Conservation (phyloP, 2,329 filamentous ascomycete species). For the Escovopsis sp. region DNA sequence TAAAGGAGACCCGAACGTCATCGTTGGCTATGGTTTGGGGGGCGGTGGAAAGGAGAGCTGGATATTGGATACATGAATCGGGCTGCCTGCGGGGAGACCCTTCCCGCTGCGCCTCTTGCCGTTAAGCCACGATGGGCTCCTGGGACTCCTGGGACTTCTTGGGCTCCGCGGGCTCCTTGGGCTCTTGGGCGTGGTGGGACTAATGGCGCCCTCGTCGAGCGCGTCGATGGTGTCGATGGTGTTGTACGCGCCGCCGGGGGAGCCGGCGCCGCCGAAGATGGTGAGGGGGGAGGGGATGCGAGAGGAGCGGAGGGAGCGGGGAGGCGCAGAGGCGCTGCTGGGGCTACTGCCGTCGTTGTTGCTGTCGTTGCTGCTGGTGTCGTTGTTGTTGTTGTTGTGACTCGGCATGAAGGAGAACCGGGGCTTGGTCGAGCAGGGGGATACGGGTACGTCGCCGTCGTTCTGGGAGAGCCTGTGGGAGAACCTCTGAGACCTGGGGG, state of each 20-base stretch:
- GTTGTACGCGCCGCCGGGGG: background rate
- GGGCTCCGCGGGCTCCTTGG: background rate
- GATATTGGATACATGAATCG: conserved; percentile 2
- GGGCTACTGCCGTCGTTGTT: conserved; percentile 9
- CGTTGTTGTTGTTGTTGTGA: conserved; percentile 6
- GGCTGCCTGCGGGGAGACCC: background rate
- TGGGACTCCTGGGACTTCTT: conserved; percentile 2
- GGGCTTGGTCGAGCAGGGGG: conserved; percentile 18
- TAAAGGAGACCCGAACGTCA: background rate
- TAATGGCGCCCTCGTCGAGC: too few relatives aligned
- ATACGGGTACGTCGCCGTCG: conserved; percentile 15
- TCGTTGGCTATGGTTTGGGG: conserved; percentile 11
- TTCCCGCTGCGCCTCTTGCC: conserved; percentile 1
- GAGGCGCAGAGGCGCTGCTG: too few relatives aligned
- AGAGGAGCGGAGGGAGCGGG: background rate
- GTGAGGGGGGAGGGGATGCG: background rate
- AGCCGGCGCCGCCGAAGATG: background rate
- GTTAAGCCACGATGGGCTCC: background rate
- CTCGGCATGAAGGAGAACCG: conserved; percentile 18
- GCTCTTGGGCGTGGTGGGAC: conserved; percentile 2
- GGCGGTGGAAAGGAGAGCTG: conserved; percentile 25
- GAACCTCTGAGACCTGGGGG: too few relatives aligned
- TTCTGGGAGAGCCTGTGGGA: conserved; percentile 6
- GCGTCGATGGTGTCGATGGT: too few relatives aligned
- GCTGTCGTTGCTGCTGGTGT: conserved; percentile 4